These are phyloP conservation scores for Penicillium robsamsonii DNA, from an alignment of 495 filamentous ascomycete species.

Conservation along the genomic window DNA sequence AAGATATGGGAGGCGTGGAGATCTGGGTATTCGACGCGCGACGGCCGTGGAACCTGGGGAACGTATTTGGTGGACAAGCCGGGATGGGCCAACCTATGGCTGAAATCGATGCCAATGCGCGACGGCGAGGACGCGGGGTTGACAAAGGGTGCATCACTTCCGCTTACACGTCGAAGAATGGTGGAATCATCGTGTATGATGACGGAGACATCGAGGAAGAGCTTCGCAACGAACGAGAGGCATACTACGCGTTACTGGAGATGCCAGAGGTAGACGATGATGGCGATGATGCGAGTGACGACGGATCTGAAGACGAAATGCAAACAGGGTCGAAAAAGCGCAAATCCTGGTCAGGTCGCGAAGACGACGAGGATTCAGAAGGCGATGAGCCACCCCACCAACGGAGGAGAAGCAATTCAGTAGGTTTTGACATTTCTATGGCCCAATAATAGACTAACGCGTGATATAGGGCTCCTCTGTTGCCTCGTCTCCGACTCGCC, in stretches of 20 bases:
- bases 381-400: slow-evolving; percentile 68
- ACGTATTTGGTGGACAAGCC: slow-evolving; percentile 78
- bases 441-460: slow-evolving; percentile 23
- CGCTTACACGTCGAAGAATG: slow-evolving; percentile 70
- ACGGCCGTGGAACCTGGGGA: slow-evolving; percentile 91
- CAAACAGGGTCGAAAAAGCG: slow-evolving; percentile 60
- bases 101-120: slow-evolving; percentile 49
- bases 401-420: slow-evolving; percentile 81
- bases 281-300: slow-evolving; percentile 46
- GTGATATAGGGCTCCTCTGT: slow-evolving; percentile 57
- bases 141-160: slow-evolving; percentile 65
- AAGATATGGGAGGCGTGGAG: slow-evolving; percentile 72
- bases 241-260: slow-evolving; percentile 75
- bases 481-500: slow-evolving; percentile 49
- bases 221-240: slow-evolving; percentile 67
- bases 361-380: slow-evolving; percentile 68
- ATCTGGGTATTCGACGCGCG: slow-evolving; percentile 92
- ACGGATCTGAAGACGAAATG: slow-evolving; percentile 43
- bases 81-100: slow-evolving; percentile 44
- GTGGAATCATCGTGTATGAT: slow-evolving; percentile 88
- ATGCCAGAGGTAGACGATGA: slow-evolving; percentile 90
- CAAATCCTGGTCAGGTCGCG: slow-evolving; percentile 77
- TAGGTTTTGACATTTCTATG: slow-evolving; percentile 38
- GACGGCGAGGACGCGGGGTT: slow-evolving; percentile 49
- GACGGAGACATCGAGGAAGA: slow-evolving; percentile 96